Base-by-base conservation (phyloP, 805 yeast genomes). In the Danielia reshetovae region DNA sequence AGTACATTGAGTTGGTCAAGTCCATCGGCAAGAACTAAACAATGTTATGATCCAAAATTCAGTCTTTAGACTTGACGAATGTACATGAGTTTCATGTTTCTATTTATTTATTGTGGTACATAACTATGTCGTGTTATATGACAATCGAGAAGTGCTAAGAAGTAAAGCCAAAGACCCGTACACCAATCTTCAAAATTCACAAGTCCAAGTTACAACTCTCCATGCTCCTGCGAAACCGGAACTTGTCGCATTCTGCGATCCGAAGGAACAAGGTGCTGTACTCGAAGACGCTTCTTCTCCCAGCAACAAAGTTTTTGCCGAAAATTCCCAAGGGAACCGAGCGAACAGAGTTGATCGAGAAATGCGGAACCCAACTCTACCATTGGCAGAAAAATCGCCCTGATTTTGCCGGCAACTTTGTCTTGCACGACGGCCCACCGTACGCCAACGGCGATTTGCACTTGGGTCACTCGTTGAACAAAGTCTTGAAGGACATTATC, bases 391-490 rank as follows among this genome's bases (percentile, higher is more conserved):
- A 51, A 17, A 32, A 42, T 26, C 31, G 49, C n/a, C 18, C 39
- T 8, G 18, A 30, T 10, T 31, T 23, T 30, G 29, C 36, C 5
- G 26, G 74, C 13, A 43, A 71, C 23, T 90, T 83, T 48, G 72
- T 82, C 1, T 62, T 93, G 1, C 97, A 89, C 48, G 99, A 93
- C 60, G 99, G 99, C 0, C 99, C 99, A 0, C 99, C 99, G 0
- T 93, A 90, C 60, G 97, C 98, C 9, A 93, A 93, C 54, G 98
- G 97, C 3, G 87, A 82, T 42, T 64, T 93, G 15, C 99, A 93
- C 57, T 59, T 89, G 32, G 87, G 97, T 36, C 99, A 93, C 61
- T 86, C 97, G 0, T 61, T 93, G 49, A 93, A 93, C 63, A 90
- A 93, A 54, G 74, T 88, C 14, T 59, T 87, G 36, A 93, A 93